Percentiles rank a stretch among this genome's conserved stretches.
Evolutionary conservation across 352 stramenopile genomes (phyloP).

Genomic region (Globisporangium abappressorium): DNA sequence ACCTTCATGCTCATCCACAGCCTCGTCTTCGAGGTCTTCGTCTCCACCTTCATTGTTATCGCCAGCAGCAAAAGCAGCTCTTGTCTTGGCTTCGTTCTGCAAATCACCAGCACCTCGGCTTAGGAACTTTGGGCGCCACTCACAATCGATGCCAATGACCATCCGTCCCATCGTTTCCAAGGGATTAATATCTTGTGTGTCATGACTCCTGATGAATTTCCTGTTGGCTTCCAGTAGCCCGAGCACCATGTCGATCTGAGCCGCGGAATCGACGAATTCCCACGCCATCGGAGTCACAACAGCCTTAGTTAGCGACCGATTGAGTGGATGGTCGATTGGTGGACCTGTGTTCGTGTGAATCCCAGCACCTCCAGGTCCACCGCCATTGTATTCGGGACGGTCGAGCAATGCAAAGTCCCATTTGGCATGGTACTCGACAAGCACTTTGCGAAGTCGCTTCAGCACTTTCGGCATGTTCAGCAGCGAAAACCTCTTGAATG

Average conservation of each 20-base stretch:
- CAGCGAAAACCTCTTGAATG: conserved; percentile 30
- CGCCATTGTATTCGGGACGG: neutral
- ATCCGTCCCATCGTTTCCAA: conserved; percentile 16
- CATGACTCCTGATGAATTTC: conserved; percentile 3
- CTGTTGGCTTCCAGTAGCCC: conserved; percentile 14
- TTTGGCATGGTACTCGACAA: neutral
- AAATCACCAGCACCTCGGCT: conserved; percentile 14
- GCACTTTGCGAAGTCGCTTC: conserved; percentile 44
- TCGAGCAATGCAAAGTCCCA: neutral
- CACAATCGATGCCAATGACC: conserved; percentile 59
- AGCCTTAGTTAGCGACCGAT: conserved; percentile 13
- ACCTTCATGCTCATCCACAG: conserved; percentile 19
- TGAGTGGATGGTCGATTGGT: conserved; percentile 27
- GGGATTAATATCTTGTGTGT: conserved; percentile 6
- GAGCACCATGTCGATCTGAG: conserved; percentile 26
- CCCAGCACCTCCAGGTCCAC: neutral
- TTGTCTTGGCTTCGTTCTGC: conserved; percentile 6
- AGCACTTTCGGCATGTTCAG: conserved; percentile 52
- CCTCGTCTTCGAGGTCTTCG: conserved; percentile 13
- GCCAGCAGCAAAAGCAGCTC: neutral
- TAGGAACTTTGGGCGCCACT: conserved; percentile 58
- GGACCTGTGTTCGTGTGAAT: neutral
- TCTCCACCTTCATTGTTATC: neutral
- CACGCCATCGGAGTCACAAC: conserved; percentile 20
- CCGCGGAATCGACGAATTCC: conserved; percentile 29